Evolutionary conservation across 2,329 filamentous ascomycete species (phyloP).

Genomic region (Nemania bipapillata): DNA sequence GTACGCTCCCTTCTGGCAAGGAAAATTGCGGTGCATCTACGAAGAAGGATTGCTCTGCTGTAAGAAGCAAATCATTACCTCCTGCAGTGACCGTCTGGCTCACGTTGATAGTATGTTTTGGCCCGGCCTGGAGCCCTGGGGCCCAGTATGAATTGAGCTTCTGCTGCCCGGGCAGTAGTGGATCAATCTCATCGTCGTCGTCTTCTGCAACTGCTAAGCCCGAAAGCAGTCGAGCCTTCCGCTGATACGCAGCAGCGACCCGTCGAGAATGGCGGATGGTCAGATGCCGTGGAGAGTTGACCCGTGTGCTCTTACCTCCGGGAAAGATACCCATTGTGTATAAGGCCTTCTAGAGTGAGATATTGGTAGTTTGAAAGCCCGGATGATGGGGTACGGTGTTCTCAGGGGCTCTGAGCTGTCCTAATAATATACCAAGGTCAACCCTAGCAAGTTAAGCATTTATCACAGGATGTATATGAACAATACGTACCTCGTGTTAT

Average conservation of each 20-base stretch:
- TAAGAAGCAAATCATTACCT: conserved; percentile 9
- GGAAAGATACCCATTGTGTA: conserved; percentile 33
- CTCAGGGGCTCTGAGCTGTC: no score
- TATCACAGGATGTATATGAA: no score
- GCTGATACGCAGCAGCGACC: not conserved
- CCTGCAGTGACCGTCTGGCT: conserved; percentile 13
- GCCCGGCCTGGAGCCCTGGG: conserved; percentile 38
- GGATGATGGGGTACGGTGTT: no score
- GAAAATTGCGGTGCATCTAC: conserved; percentile 54
- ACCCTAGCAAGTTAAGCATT: no score
- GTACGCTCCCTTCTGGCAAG: conserved; percentile 49
- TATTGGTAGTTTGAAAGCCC: no score
- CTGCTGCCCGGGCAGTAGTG: conserved; percentile 36
- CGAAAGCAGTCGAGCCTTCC: not conserved
- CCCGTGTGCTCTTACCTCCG: conserved; percentile 35
- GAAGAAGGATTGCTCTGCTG: conserved; percentile 48
- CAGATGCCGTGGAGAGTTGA: conserved; percentile 41
- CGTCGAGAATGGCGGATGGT: conserved; percentile 38
- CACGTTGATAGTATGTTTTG: conserved; percentile 20
- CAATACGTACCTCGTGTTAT: no score
- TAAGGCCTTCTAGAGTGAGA: no score
- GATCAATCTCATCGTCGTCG: conserved; percentile 27
- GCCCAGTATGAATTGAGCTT: conserved; percentile 42
- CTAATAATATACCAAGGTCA: no score
- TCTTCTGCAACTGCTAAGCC: conserved; percentile 4